phyloP scores from a whole-genome alignment of 2,329 filamentous ascomycete species.

The Tolypocladium pustulatum region DNA sequence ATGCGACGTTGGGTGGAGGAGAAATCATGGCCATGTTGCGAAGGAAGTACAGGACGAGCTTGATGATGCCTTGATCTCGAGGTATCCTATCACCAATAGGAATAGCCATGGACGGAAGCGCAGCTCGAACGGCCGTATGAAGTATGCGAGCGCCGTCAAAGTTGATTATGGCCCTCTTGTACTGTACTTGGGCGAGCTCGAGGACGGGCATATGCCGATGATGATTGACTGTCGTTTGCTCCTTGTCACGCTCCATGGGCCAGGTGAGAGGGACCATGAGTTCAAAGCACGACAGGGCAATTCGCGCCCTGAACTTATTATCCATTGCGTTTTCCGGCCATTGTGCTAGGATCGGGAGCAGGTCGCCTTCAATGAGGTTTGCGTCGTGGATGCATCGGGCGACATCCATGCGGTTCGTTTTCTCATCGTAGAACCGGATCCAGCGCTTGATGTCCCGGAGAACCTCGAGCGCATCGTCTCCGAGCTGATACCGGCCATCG shows the following conservation, averaged over 20 bases:
- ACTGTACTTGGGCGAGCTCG: conserved; percentile 75
- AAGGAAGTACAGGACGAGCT: conserved; percentile 78
- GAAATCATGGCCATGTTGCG: conserved; percentile 82
- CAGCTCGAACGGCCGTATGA: conserved; percentile 69
- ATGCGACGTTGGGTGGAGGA: conserved; percentile 59
- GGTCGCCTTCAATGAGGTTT: conserved; percentile 81
- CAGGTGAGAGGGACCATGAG: conserved; percentile 87
- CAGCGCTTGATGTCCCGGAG: conserved; percentile 90
- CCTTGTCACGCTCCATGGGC: conserved; percentile 72
- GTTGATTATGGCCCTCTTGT: conserved; percentile 83
- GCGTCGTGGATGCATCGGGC: conserved; percentile 85
- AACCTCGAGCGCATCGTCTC: conserved; percentile 86
- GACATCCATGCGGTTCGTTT: conserved; percentile 87
- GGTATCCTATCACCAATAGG: conserved; percentile 63
- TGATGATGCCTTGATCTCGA: conserved; percentile 86
- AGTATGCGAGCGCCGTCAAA: conserved; percentile 69
- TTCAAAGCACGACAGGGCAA: conserved; percentile 80
- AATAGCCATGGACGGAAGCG: conserved; percentile 75
- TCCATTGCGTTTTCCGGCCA: conserved; percentile 67
- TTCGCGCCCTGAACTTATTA: conserved; percentile 65
- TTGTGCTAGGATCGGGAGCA: conserved; percentile 76
- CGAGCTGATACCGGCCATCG: conserved; percentile 74
- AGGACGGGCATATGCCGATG: conserved; percentile 85
- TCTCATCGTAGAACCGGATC: conserved; percentile 90
- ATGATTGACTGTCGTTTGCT: conserved; percentile 84